phyloP scores from a whole-genome alignment of 2,329 filamentous ascomycete genomes.

The Trichoderma sp. region DNA sequence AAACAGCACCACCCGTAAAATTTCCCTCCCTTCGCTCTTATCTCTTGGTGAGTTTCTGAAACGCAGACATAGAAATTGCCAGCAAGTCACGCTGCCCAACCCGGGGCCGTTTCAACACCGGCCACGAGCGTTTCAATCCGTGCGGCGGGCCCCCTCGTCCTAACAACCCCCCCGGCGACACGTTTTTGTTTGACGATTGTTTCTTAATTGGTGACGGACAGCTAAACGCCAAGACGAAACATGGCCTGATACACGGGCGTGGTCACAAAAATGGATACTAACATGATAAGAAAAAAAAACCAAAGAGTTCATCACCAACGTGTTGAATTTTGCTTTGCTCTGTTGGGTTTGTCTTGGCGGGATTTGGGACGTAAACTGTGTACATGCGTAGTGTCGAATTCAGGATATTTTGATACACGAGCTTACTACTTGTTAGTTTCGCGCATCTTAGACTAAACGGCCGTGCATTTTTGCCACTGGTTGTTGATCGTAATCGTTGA shows the following conservation, averaged over 20 bases:
- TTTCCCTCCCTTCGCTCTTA: neutral
- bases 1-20: too few relatives aligned
- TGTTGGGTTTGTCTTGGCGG: neutral
- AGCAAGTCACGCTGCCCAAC: neutral
- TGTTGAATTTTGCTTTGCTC: neutral
- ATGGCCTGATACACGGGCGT: conserved; percentile 1
- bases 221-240: conserved; percentile 2
- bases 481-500: neutral
- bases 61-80: neutral
- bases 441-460: too few relatives aligned
- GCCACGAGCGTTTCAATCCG: conserved; percentile 15
- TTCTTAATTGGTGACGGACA: neutral
- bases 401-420: too few relatives aligned
- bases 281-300: neutral
- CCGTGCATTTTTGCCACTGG: neutral
- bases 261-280: neutral
- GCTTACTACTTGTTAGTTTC: too few relatives aligned
- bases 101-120: conserved; percentile 2
- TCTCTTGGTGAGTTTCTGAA: neutral
- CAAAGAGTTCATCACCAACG: neutral
- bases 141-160: neutral
- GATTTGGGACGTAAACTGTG: neutral
- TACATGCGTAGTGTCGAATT: neutral
- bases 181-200: conserved; percentile 20
- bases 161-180: neutral